Evolutionary conservation across 129 eudicot genomes (phyloP), one percentile per base, ranked within the genome.

Genomic region (Centaurea solstitialis): DNA sequence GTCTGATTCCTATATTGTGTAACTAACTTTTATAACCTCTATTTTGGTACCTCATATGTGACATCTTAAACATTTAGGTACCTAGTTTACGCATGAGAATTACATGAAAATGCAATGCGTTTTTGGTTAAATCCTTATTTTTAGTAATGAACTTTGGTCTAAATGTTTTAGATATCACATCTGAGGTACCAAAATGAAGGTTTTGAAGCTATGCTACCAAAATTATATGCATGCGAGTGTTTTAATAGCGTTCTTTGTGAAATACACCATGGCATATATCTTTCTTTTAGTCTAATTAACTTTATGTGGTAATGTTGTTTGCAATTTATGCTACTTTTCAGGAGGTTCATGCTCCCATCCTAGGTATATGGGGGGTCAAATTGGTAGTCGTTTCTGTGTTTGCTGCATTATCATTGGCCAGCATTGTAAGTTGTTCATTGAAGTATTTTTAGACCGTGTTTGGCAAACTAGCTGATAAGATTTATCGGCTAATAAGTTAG

Each of bases 321-420:
- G 45, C 22, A 21, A 9, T 73, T 79, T 71, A 1, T 43, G 70
- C 59, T 50, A 70, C 40, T 67, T 83, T 80, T 40, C 84, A 96
- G 99, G 98, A 96, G 73, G 87, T 96, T 82, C 99, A 96, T 87
- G 99, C 97, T 68, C 98, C 97, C 41, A 80, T 96, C 75, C 90
- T 96, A 72, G 88, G 88, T 77, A 26, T 86, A 40, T 96, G 99
- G 99, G 88, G 84, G 76, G 95, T 96, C 43, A 96, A 93, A 85
- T 77, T 93, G 21, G 82, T 85, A 22, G 99, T 96, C 9, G 75
- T 96, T 37, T 76, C 87, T 79, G 81, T 86, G 50, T 96, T 96
- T 79, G 85, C 88, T 76, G 99, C 93, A 77, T 79, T 96, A 76
- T 80, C 97, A 41, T 81, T 96, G 86, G 98, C 99, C 78, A 93